Base-by-base conservation (phyloP, 2,329 filamentous ascomycete genomes). In the Ophioceras dolichostomum region DNA sequence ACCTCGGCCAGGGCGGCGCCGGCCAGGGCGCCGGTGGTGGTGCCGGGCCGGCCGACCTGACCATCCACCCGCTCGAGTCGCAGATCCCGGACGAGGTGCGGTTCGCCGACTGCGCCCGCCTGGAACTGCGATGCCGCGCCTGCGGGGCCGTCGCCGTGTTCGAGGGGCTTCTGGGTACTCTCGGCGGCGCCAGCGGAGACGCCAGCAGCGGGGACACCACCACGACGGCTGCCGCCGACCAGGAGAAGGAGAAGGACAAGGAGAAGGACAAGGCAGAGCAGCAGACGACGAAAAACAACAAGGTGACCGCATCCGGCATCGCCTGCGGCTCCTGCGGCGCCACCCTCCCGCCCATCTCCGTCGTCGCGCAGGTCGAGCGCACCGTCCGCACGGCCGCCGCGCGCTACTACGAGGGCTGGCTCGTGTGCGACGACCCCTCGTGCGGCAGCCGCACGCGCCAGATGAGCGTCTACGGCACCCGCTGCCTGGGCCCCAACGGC, bases 51-150 rank as follows among this genome's bases (percentile, higher is more conserved):
- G 50, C 52, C 38, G 76, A 79, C 47, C 64, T 76, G 18, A 83
- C 89, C 51, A 85, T 98, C 45, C 83, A 88, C 52, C 88, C 89
- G 1, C 73, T 98, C 2, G 91, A 98, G 59, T 91, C 84, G 5
- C 91, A 95, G 54, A 86, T 96, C 43, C 85, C 89, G 2, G 91
- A 98, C 54, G 77, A 82, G 20, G 74, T 94, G 35, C 85, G 91
- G 40, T 98, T 95, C 61, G 76, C 80, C 47, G 77, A 88, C 50
- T 87, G 87, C 49, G 66, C 73, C 13, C 78, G 86, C 12, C 68
- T 98, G 5, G 68, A 68, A 10, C 71, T 98, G 33, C 79, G 80
- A 39, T 98, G 91, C 62, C 76, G 87, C 44, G 68, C 69, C 42
- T 98, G 91, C 70, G 84, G 83, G 50, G 63, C 73, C 30, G 65